phyloP scores from a whole-genome alignment of 805 yeast species.

The Yamadazyma endophytica region DNA sequence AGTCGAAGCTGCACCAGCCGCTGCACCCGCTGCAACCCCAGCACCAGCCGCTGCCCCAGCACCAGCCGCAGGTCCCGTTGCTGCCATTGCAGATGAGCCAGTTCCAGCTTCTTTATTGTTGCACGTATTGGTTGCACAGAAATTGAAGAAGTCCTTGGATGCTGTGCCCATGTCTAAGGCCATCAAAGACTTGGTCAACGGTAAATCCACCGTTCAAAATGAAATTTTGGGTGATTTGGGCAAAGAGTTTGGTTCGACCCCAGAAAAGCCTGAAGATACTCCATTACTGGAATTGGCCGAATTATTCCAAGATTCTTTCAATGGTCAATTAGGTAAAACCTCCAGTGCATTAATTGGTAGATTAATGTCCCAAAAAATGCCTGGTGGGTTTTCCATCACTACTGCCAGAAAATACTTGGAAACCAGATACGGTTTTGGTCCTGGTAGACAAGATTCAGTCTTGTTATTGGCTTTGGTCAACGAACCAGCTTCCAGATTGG shows the following conservation, averaged over 20 bases:
- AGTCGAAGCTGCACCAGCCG: slow-evolving; percentile 44
- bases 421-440: slow-evolving; percentile 85
- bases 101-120: slow-evolving; percentile 77
- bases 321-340: slow-evolving; percentile 90
- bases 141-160: slow-evolving; percentile 86
- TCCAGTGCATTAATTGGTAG: slow-evolving; percentile 85
- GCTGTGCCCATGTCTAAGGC: slow-evolving; percentile 87
- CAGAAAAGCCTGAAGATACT: slow-evolving; percentile 98
- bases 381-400: slow-evolving; percentile 97
- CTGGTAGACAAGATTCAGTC: slow-evolving; percentile 93
- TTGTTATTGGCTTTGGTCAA: slow-evolving; percentile 76
- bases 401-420: slow-evolving; percentile 89
- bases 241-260: slow-evolving; percentile 96
- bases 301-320: slow-evolving; percentile 85
- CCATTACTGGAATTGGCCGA: slow-evolving; percentile 96
- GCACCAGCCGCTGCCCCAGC: slow-evolving; percentile 59
- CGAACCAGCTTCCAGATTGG: slow-evolving; percentile 90
- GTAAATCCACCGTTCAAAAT: slow-evolving; percentile 97
- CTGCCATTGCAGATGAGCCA: slow-evolving; percentile 84
- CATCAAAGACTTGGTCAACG: slow-evolving; percentile 95
- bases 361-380: slow-evolving; percentile 95
- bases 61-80: slow-evolving; percentile 75
- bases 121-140: slow-evolving; percentile 91
- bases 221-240: slow-evolving; percentile 98
- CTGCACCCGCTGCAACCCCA: slow-evolving; percentile 57